Evolutionary conservation across 306 rosid species (phyloP), one percentile per base, ranked within the genome.

Genomic region (Cucurbita ficifolia): DNA sequence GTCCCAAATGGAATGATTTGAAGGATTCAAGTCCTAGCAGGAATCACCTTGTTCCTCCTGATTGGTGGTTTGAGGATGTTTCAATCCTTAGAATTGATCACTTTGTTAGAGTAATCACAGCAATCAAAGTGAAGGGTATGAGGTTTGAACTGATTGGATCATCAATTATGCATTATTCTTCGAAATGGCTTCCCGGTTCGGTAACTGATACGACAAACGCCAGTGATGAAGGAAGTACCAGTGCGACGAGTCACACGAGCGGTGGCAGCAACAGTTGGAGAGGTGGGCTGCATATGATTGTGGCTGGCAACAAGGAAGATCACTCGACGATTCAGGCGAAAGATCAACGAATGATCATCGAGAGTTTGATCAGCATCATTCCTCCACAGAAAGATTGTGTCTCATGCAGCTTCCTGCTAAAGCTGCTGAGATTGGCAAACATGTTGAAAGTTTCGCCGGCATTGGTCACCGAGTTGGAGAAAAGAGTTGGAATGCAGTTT

Each of bases 11-110:
- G 97, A 87, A 84, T 85, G 90, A 88, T 17, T 69, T 73, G 74
- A 87, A 95, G 80, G 96, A 95, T 57, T 83, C 92, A 7, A 95
- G 93, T 79, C 96, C 99, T n/a, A 79, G 90, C 76, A 84, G 78
- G 84, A 89, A 78, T 63, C 96, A 87, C 76, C 84, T 77, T 22
- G 97, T 88, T 76, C 99, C 97, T 76, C 86, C 91, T 19, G 97
- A 95, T 82, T 95, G 99, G 99, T 95, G 99, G 99, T 95, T 91
- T 76, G 99, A 95, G 80, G 99, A 95, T 75, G 91, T 82, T 71
- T 88, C 97, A 2, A 88, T 95, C 71, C 88, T 95, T 5, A 83
- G 99, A 81, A 95, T 95, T 64, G 99, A 95, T 83, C 99, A 95
- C 68, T 95, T 86, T 84, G 91, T 95, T 35, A 84, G 96, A 76